Evolutionary conservation across 2,329 filamentous ascomycete genomes (phyloP).

Genomic region (Colletotrichum sp.): DNA sequence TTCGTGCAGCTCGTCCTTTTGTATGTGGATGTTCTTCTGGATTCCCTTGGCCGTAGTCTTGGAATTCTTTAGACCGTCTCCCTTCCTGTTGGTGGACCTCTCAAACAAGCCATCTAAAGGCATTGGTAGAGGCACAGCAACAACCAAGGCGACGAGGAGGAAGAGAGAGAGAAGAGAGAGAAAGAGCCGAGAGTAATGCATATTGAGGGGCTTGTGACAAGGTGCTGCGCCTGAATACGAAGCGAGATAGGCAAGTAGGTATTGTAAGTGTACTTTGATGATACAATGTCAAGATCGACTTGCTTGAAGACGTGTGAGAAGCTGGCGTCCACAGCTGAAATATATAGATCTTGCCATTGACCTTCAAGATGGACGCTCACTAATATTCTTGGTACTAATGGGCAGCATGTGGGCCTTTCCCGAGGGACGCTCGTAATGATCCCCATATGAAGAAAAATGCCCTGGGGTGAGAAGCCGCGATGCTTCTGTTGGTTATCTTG

Average conservation of each 20-base stretch:
- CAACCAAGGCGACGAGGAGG: not conserved
- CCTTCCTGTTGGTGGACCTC: not conserved
- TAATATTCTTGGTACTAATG: not conserved
- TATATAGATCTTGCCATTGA: not conserved
- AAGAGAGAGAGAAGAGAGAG: not conserved
- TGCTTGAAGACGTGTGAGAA: not conserved
- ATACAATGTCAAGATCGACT: fast-evolving
- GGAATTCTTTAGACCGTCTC: not conserved
- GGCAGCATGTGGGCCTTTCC: not conserved
- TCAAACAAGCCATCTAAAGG: not conserved
- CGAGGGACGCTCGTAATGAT: not conserved
- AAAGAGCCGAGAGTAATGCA: not conserved
- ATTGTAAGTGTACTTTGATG: not conserved
- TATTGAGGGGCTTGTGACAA: not conserved
- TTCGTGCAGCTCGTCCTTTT: not conserved
- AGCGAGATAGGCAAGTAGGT: not conserved
- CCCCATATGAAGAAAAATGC: not conserved
- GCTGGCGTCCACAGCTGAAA: not conserved
- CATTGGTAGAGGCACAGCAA: not conserved
- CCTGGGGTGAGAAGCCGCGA: not conserved
- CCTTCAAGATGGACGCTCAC: not conserved
- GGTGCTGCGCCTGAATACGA: not conserved
- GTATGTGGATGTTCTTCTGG: not conserved
- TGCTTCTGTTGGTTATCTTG: not conserved
- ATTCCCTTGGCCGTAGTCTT: not conserved